Conservation (phyloP, 495 filamentous ascomycete genomes). For the Lasiosphaeria ovina region DNA sequence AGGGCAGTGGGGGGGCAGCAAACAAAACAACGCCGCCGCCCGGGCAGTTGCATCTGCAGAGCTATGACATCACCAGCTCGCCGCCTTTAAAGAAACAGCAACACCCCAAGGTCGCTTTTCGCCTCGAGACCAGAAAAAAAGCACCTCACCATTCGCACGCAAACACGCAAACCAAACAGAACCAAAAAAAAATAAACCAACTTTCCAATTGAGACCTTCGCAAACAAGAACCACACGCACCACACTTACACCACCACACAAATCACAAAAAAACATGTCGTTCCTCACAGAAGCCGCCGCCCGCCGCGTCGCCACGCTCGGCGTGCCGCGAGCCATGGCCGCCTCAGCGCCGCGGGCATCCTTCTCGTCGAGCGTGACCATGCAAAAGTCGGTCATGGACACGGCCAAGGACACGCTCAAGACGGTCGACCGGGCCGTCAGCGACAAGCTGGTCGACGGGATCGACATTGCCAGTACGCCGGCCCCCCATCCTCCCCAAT, state of each 20-base stretch:
- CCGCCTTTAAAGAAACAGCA: background rate
- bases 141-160: background rate
- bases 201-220: too few relatives aligned
- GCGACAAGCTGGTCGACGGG: constrained; percentile 55
- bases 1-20: background rate
- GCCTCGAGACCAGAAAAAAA: too few relatives aligned
- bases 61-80: constrained; percentile 29
- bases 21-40: background rate
- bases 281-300: constrained; percentile 42
- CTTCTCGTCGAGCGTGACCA: constrained; percentile 42
- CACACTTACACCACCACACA: constrained; percentile 14
- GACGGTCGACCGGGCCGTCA: constrained; percentile 49
- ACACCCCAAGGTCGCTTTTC: background rate
- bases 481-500: background rate
- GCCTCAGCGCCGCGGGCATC: constrained; percentile 33
- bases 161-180: background rate
- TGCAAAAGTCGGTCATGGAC: constrained; percentile 46
- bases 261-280: constrained; percentile 41
- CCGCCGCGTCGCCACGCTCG: constrained; percentile 36
- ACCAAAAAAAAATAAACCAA: background rate
- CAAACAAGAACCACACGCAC: too few relatives aligned
- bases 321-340: constrained; percentile 20
- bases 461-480: constrained; percentile 52
- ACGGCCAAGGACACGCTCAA: constrained; percentile 52
- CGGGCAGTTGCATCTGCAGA: background rate